These are phyloP conservation scores for Seiridium cupressi DNA, from an alignment of 2,329 filamentous ascomycete genomes.

Conservation along the genomic window DNA sequence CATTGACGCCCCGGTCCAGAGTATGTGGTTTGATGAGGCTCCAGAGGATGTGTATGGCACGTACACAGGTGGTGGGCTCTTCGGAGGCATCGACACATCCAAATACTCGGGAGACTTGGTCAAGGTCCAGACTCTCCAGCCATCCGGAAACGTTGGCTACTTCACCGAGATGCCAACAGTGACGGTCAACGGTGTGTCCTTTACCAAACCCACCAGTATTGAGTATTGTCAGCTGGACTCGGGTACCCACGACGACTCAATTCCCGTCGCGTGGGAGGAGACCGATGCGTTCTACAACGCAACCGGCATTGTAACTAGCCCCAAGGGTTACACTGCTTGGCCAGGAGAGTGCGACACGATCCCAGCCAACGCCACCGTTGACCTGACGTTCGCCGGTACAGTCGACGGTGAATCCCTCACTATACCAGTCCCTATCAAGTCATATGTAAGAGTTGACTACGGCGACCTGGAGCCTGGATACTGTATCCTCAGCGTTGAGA, in stretches of 20 bases:
- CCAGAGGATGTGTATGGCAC: conserved; percentile 18
- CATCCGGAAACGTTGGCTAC: conserved; percentile 15
- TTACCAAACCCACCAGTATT: neutral
- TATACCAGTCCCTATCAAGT: conserved; percentile 27
- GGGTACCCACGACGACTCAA: conserved; percentile 9
- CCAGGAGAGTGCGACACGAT: conserved; percentile 27
- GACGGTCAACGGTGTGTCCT: conserved; percentile 20
- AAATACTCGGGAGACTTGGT: conserved; percentile 31
- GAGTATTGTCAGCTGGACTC: conserved; percentile 4
- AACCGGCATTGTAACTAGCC: conserved; percentile 3
- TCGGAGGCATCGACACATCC: conserved; percentile 30
- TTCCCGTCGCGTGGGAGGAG: conserved; percentile 11
- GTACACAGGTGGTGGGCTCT: conserved; percentile 26
- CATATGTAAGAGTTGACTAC: conserved; percentile 26
- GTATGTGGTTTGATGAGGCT: conserved; percentile 32
- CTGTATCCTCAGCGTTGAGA: conserved; percentile 25
- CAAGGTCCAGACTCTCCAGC: conserved; percentile 24
- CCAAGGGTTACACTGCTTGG: conserved; percentile 16
- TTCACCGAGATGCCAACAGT: conserved; percentile 18
- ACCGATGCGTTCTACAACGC: conserved; percentile 14
- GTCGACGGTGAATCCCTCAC: conserved; percentile 18
- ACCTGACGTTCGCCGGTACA: conserved; percentile 22
- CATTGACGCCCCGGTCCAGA: conserved; percentile 25
- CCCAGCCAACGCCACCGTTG: conserved; percentile 22
- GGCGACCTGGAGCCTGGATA: conserved; percentile 14